A percentile compares a stretch with the other conserved stretches of the same genome.
These are phyloP conservation scores for Dryadomyces quercivorus DNA, from an alignment of 2,329 filamentous ascomycete genomes.

Conservation along the genomic window DNA sequence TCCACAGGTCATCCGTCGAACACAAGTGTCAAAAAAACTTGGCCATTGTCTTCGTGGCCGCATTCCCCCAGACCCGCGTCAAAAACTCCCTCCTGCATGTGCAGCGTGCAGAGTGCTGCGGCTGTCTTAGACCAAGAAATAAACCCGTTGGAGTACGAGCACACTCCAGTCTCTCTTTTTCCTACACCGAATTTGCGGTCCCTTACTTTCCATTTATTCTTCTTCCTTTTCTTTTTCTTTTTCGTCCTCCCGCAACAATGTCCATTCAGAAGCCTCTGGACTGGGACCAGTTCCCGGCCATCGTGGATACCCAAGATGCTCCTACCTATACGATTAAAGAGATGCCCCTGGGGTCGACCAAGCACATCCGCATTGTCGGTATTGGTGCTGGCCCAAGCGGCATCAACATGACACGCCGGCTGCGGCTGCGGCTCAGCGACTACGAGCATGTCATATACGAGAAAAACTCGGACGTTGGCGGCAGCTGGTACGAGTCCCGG, in stretches of 20 bases:
- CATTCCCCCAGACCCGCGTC: no score
- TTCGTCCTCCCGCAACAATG: not conserved
- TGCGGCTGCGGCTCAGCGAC: conserved; percentile 27
- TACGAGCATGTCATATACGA: conserved; percentile 40
- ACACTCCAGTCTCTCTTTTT: not conserved
- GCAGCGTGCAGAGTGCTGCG: no score
- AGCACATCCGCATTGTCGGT: conserved; percentile 29
- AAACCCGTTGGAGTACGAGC: no score
- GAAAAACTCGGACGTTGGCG: conserved; percentile 41
- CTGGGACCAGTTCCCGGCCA: not conserved
- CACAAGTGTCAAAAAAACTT: no score
- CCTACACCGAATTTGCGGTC: no score
- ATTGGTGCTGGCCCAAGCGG: conserved; percentile 33
- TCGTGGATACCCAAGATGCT: not conserved
- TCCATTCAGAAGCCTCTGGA: not conserved
- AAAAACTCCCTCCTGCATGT: no score
- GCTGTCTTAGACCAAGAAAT: no score
- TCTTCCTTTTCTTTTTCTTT: not conserved
- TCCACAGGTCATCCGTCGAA: no score
- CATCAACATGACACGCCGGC: conserved; percentile 31
- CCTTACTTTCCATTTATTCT: no score
- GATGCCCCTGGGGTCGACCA: conserved; percentile 14
- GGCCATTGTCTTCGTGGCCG: no score
- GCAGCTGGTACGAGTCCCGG: conserved; percentile 46
- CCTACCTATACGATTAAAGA: conserved; percentile 9